These are phyloP conservation scores for Cyclotella kingstonii DNA, from an alignment of 108 stramenopile species.

Conservation along the genomic window DNA sequence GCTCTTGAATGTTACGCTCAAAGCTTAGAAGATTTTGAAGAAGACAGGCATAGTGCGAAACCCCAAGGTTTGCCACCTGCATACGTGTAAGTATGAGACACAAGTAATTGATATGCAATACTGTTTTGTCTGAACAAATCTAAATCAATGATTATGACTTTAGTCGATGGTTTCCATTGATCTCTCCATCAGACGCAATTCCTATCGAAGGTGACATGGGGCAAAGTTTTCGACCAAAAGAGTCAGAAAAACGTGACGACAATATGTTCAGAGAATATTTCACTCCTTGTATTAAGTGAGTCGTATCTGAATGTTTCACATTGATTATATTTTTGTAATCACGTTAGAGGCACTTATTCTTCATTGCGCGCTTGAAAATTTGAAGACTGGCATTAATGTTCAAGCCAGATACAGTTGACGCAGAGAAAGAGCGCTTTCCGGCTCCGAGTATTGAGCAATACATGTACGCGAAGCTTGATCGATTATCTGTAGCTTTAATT, in stretches of 20 bases:
- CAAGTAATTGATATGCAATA: no score
- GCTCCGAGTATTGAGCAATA: conserved; percentile 55
- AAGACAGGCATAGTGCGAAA: neutral
- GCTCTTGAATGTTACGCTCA: conserved; percentile 74
- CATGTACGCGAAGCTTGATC: conserved; percentile 57
- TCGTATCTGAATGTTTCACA: no score
- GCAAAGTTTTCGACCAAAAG: conserved; percentile 51
- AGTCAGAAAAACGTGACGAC: conserved; percentile 65
- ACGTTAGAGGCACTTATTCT: no score
- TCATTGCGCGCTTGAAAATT: neutral
- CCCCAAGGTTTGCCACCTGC: conserved; percentile 20
- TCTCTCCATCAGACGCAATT: conserved; percentile 52
- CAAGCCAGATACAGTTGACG: conserved; percentile 16
- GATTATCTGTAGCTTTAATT: conserved; percentile 66
- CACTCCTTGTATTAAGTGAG: conserved; percentile 64
- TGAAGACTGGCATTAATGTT: conserved; percentile 47
- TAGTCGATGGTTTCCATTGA: conserved; percentile 79
- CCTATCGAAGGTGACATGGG: conserved; percentile 78
- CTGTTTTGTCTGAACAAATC: no score
- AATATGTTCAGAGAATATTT: conserved; percentile 66
- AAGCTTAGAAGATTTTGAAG: conserved; percentile 28
- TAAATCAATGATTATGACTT: no score
- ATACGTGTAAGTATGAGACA: conserved; percentile 42
- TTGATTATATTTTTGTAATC: no score
- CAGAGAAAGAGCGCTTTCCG: no score